Evolutionary conservation across 768 basidiomycete genomes (phyloP), one percentile per base, ranked within the genome.

Genomic region (Ramaria sp.): DNA sequence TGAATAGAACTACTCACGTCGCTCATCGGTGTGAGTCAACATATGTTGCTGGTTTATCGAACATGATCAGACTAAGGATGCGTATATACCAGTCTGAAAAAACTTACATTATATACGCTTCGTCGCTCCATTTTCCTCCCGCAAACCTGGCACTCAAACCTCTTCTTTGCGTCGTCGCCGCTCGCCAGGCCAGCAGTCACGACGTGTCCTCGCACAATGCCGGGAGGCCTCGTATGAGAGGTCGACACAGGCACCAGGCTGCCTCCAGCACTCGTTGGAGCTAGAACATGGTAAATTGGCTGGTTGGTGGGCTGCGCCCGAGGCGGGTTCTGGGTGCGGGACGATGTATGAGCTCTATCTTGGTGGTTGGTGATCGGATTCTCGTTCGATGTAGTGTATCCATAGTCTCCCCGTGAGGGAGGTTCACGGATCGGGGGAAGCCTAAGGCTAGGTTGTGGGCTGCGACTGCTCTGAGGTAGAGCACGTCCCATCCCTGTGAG

Each of bases 51-150:
- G 24, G 20, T 16, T 16, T 15, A 47, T 22, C 5, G 37, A 42
- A 15, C 37, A 32, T 24, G 12, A 52, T 41, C 38, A 7, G 2
- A 36, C 5, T 10, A n/a, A 36, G 18, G 37, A 50, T 50, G 6
- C 36, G 10, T 5, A 50, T 15, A 10, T 32, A n/a, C 13, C 16
- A 50, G 20, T n/a, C 27, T 30, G 20, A 7, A 16, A 50, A 41
- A 16, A 7, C 53, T 15, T 36, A 55, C 53, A 55, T 55, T 55
- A 55, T 55, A 55, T 22, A 55, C 53, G 34, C 53, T 55, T 47
- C 47, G 53, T 27, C 53, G 28, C 34, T 55, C 53, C 20, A 55
- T 55, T 37, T 30, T 34, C 27, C 53, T 43, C 10, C 53, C 53
- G 36, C 53, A 55, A 24, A 55, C 32, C 22, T 8, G 30, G 44